phyloP scores from a whole-genome alignment of 106 monocot genomes.

The Apostasia ramifera region DNA sequence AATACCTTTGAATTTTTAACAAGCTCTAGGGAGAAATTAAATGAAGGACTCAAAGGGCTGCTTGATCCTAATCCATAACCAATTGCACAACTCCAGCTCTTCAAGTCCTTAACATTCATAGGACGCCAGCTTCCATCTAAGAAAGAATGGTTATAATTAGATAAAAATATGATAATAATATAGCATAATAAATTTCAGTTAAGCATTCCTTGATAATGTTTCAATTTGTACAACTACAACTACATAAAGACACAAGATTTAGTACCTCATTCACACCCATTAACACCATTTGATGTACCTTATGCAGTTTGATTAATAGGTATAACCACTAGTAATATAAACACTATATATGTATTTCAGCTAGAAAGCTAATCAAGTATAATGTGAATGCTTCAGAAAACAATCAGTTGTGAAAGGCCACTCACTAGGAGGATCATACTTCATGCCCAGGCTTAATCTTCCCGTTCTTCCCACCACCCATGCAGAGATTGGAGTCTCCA shows the following conservation, averaged over 20 bases:
- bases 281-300: background rate
- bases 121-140: slow-evolving; percentile 37
- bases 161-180: slow-evolving; percentile 2
- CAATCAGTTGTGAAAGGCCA: background rate
- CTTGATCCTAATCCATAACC: slow-evolving; percentile 77
- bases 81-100: slow-evolving; percentile 76
- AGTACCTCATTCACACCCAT: background rate
- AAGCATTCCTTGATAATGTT: background rate
- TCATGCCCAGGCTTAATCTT: slow-evolving; percentile 62
- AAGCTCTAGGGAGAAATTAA: slow-evolving; percentile 82
- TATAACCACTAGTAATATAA: background rate
- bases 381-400: too few species aligned
- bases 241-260: background rate
- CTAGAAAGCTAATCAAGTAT: too few species aligned
- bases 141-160: slow-evolving; percentile 1
- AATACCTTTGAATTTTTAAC: slow-evolving; percentile 62
- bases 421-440: slow-evolving; percentile 63
- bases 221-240: background rate
- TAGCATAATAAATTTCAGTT: background rate
- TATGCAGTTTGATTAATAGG: background rate
- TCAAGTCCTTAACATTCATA: slow-evolving; percentile 40
- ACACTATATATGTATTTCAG: too few species aligned
- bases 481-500: slow-evolving; percentile 53
- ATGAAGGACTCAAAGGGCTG: slow-evolving; percentile 91
- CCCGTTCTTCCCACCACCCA: slow-evolving; percentile 78